Evolutionary conservation across 139 green algal genomes (phyloP).

Genomic region (Chlamydomonas schloesseri): DNA sequence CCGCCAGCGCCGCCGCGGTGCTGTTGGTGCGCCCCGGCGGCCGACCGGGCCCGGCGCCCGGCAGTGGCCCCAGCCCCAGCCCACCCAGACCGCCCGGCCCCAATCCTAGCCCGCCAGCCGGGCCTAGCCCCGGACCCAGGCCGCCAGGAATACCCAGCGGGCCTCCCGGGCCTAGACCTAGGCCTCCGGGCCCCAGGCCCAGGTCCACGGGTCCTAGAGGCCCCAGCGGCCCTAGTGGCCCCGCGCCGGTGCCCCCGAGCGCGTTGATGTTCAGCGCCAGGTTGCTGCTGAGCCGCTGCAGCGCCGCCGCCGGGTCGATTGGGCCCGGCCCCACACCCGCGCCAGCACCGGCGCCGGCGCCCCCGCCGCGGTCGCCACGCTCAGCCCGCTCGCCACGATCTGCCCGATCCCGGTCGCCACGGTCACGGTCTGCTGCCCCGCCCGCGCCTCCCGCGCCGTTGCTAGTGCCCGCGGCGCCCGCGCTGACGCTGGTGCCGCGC

Average conservation of each 20-base stretch:
- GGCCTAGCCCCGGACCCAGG: background rate
- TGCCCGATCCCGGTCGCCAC: too few relatives aligned
- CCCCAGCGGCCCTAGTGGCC: background rate
- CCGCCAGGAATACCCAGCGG: background rate
- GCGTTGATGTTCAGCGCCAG: background rate
- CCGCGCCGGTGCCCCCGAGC: background rate
- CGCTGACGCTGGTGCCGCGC: too few relatives aligned
- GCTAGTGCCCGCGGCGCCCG: too few relatives aligned
- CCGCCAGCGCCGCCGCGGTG: conserved; percentile 8
- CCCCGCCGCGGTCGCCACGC: too few relatives aligned
- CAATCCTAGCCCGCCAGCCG: background rate
- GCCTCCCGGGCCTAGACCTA: background rate
- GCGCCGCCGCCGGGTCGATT: background rate
- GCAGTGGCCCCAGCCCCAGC: background rate
- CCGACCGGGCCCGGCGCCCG: background rate
- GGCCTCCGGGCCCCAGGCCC: background rate
- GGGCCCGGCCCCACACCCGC: background rate
- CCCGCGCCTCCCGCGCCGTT: too few relatives aligned
- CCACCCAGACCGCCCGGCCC: background rate
- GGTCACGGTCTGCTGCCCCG: background rate
- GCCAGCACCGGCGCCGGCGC: too few relatives aligned
- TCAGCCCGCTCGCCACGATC: background rate
- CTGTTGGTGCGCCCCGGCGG: background rate
- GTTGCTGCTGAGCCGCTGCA: conserved; percentile 13
- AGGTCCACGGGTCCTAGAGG: background rate